Percentiles rank a stretch among this genome's conserved stretches.
These are phyloP conservation scores for Rhodotorula graminis DNA, from an alignment of 768 basidiomycete genomes.

Conservation along the genomic window DNA sequence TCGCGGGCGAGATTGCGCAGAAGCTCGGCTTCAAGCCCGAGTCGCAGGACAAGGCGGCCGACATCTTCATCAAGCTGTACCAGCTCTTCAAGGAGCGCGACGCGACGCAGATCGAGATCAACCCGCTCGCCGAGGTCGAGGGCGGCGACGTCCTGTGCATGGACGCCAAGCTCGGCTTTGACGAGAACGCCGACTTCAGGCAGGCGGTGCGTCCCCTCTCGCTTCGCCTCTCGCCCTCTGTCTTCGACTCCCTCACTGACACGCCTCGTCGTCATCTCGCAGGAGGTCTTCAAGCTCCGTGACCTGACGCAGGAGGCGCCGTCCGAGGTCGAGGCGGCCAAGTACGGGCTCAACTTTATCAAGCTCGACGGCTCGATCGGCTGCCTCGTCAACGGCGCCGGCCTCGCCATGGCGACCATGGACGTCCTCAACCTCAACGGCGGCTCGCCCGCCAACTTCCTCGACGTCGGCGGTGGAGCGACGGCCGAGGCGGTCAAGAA, in stretches of 20 bases:
- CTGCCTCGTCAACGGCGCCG: constrained; percentile 96
- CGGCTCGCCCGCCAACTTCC: constrained; percentile 95
- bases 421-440: constrained; percentile 95
- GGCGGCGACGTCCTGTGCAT: constrained; percentile 95
- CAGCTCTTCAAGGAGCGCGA: constrained; percentile 98
- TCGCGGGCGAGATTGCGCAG: constrained; percentile 71
- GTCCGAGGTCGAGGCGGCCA: constrained; percentile 95
- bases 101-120: constrained; percentile 98
- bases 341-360: constrained; percentile 94
- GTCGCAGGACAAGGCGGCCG: constrained; percentile 73
- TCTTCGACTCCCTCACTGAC: neutral
- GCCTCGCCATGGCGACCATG: constrained; percentile 99
- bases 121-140: constrained; percentile 85
- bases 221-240: too few species aligned
- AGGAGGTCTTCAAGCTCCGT: constrained; percentile 78
- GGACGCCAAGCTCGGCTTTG: constrained; percentile 99
- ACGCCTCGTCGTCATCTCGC: neutral
- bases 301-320: constrained; percentile 94
- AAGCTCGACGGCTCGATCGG: constrained; percentile 96
- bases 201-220: constrained; percentile 51
- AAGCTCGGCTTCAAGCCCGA: constrained; percentile 81
- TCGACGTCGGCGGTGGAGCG: constrained; percentile 95
- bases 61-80: constrained; percentile 90
- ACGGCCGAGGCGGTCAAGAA: constrained; percentile 99
- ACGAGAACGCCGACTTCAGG: constrained; percentile 98